Conservation (phyloP, 1,284 basidiomycete species). For the Anthracocystis walkeri region DNA sequence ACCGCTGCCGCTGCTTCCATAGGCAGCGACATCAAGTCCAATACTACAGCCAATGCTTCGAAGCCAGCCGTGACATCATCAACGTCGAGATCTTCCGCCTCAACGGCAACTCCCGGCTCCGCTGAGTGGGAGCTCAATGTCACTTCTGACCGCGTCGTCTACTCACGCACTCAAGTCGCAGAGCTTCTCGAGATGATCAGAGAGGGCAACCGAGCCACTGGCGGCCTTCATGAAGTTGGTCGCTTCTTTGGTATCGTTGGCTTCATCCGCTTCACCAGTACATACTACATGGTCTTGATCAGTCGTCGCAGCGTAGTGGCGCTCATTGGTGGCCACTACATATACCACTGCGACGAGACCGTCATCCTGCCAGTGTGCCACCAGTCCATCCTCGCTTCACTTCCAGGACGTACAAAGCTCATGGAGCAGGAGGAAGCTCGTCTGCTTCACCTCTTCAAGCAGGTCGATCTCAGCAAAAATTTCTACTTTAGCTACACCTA, state of each 20-base stretch:
- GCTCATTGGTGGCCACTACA: slow-evolving; percentile 92
- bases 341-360: slow-evolving; percentile 95
- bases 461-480: slow-evolving; percentile 97
- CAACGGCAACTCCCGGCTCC: neutral
- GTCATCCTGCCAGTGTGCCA: slow-evolving; percentile 78
- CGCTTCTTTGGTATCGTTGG: slow-evolving; percentile 75
- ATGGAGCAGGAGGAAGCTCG: slow-evolving; percentile 69
- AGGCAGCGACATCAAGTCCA: slow-evolving; percentile 9
- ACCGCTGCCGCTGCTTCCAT: neutral
- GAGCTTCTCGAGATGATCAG: slow-evolving; percentile 92
- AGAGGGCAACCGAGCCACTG: slow-evolving; percentile 88
- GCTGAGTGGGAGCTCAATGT: slow-evolving; percentile 63
- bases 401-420: slow-evolving; percentile 60
- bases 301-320: slow-evolving; percentile 91
- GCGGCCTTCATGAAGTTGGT: slow-evolving; percentile 82
- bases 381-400: slow-evolving; percentile 45
- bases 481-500: slow-evolving; percentile 99
- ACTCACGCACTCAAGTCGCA: slow-evolving; percentile 87
- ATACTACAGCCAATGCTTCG: neutral
- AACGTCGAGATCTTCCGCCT: neutral
- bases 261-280: slow-evolving; percentile 67
- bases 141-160: slow-evolving; percentile 72
- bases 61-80: slow-evolving; percentile 1
- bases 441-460: slow-evolving; percentile 90
- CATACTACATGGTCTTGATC: slow-evolving; percentile 74